Base-by-base conservation (phyloP, 768 basidiomycete species). In the Boletus sensibilis region DNA sequence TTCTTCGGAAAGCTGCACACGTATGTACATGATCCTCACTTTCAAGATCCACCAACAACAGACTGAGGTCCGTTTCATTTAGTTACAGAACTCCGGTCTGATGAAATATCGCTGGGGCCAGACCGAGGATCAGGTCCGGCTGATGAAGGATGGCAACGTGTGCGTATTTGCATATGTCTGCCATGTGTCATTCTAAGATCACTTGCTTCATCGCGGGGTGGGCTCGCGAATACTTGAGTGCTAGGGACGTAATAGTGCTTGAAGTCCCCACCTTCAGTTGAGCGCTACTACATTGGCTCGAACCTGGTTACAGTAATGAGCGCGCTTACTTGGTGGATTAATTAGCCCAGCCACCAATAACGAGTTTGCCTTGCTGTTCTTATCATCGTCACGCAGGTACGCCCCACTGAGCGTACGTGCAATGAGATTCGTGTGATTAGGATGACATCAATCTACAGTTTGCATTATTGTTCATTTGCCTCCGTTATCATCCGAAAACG, bases 311-410 rank as follows among this genome's bases (percentile, higher is more conserved):
- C n/a, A n/a, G n/a, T n/a, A n/a, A n/a, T n/a, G n/a, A n/a, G n/a
- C n/a, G n/a, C n/a, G n/a, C n/a, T n/a, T n/a, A n/a, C n/a, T n/a
- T n/a, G n/a, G n/a, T n/a, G n/a, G n/a, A n/a, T n/a, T n/a, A n/a
- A n/a, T n/a, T n/a, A n/a, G n/a, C n/a, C n/a, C n/a, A n/a, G n/a
- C n/a, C n/a, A n/a, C n/a, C n/a, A n/a, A n/a, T n/a, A n/a, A n/a
- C 69, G 92, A 93, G 74, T 72, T 80, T 44, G 81, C 91, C 2
- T 73, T 94, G 50, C 76, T 94, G n/a, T 93, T 53, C 75, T 94
- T 50, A 91, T 94, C 92, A 92, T 94, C 57, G 59, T 87, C 43
- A 84, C 90, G 16, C 92, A 94, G 75, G 91, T 90, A 65, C 50
- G 79, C 64, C 38, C 29, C 56, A 49, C 34, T 31, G 14, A 50